phyloP scores from a whole-genome alignment of 2,329 filamentous ascomycete genomes.

The Phaeosphaeria sp. region DNA sequence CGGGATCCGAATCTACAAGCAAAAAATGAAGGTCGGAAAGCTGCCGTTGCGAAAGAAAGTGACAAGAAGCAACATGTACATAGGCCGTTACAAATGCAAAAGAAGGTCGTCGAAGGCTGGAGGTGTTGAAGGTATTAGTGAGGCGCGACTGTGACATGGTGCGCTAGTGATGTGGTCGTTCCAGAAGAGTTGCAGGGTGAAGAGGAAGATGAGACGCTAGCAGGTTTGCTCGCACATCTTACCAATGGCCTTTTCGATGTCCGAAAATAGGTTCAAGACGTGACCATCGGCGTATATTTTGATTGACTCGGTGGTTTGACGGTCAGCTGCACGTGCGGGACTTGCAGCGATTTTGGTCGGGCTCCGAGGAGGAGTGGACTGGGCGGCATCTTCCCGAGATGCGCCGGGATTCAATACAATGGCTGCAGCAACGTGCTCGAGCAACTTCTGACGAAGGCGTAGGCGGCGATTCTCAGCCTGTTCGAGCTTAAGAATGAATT shows the following conservation, averaged over 20 bases:
- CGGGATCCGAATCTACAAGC: slow-evolving; percentile 7
- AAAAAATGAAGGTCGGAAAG: slow-evolving; percentile 15
- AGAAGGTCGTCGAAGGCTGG: slow-evolving; percentile 18
- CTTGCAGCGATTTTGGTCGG: slow-evolving; percentile 46
- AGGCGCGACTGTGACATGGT: slow-evolving; percentile 22
- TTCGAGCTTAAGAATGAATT: slow-evolving; percentile 82
- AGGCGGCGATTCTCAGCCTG: slow-evolving; percentile 79
- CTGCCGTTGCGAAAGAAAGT: slow-evolving; percentile 14
- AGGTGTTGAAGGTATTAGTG: slow-evolving; percentile 27
- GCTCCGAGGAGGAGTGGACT: slow-evolving; percentile 48
- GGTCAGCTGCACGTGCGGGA: slow-evolving; percentile 38
- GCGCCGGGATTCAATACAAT: slow-evolving; percentile 44
- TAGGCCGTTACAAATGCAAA: slow-evolving; percentile 38
- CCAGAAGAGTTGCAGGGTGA: slow-evolving; percentile 5
- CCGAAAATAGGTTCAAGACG: slow-evolving; percentile 50
- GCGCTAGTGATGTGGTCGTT: slow-evolving; percentile 15
- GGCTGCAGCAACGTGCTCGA: slow-evolving; percentile 81
- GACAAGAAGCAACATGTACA: slow-evolving; percentile 23
- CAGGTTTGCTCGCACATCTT: slow-evolving; percentile 52
- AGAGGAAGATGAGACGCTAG: slow-evolving; percentile 25
- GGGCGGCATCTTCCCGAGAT: slow-evolving; percentile 33
- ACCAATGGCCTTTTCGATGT: slow-evolving; percentile 52
- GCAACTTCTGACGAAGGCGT: slow-evolving; percentile 77
- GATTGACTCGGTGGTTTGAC: slow-evolving; percentile 51
- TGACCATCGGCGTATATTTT: slow-evolving; percentile 53